Conservation (phyloP, 1,139 yeast species). For the Hyphopichia wangnamkhiaoensis region DNA sequence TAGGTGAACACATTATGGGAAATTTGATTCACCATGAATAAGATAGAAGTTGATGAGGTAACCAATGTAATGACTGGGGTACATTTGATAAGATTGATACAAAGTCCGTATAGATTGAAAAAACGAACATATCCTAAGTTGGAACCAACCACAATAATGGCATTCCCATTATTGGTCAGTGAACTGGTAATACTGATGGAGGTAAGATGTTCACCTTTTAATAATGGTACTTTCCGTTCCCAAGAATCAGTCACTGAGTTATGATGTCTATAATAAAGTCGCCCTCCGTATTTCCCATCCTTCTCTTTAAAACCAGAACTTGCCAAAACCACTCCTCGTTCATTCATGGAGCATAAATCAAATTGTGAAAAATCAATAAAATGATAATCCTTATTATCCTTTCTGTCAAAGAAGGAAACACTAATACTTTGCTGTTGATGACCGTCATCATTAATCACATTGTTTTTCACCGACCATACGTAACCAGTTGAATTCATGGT, state of each 20-base stretch:
- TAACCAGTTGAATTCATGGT: slow-evolving; percentile 83
- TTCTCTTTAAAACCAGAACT: slow-evolving; percentile 31
- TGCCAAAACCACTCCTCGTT: slow-evolving; percentile 67
- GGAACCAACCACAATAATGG: slow-evolving; percentile 44
- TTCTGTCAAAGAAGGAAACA: slow-evolving; percentile 82
- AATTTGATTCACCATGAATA: slow-evolving; percentile 37
- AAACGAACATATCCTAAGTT: slow-evolving; percentile 42
- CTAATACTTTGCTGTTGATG: slow-evolving; percentile 63
- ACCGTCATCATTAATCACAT: slow-evolving; percentile 13
- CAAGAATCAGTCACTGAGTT: slow-evolving; percentile 45
- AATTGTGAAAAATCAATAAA: slow-evolving; percentile 73
- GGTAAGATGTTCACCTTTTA: slow-evolving; percentile 36
- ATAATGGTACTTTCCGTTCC: slow-evolving; percentile 42
- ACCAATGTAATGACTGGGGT: slow-evolving; percentile 41
- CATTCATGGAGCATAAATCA: slow-evolving; percentile 76
- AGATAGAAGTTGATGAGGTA: slow-evolving; percentile 30
- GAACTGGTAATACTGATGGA: slow-evolving; percentile 36
- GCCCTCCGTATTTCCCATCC: slow-evolving; percentile 22
- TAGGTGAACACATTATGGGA: slow-evolving; percentile 31
- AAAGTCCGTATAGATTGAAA: slow-evolving; percentile 43
- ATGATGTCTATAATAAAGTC: slow-evolving; percentile 47
- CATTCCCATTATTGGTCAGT: slow-evolving; percentile 20
- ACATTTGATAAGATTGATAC: slow-evolving; percentile 40
- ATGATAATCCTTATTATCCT: slow-evolving; percentile 79
- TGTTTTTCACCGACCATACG: slow-evolving; percentile 70